A percentile compares a stretch with the other conserved stretches of the same genome.
phyloP scores from a whole-genome alignment of 1,139 yeast genomes.

The Scheffersomyces titani region DNA sequence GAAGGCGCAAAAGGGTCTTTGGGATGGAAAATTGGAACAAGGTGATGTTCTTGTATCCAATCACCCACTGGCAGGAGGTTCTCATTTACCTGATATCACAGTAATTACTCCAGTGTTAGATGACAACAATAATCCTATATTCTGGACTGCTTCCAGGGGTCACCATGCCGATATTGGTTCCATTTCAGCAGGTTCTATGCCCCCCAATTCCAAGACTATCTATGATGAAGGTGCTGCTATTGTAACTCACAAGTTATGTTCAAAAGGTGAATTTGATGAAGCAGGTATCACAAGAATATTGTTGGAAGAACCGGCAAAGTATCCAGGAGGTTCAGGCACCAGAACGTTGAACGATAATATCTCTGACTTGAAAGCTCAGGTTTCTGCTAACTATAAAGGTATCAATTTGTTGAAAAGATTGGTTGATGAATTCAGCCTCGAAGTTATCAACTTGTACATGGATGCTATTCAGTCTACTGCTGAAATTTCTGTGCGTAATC shows the following conservation, averaged over 20 bases:
- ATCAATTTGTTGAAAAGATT: slow-evolving; percentile 33
- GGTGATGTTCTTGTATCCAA: slow-evolving; percentile 80
- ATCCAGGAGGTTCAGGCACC: slow-evolving; percentile 50
- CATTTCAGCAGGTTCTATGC: slow-evolving; percentile 50
- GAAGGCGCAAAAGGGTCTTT: slow-evolving; percentile 60
- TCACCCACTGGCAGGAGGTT: slow-evolving; percentile 81
- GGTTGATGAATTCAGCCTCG: slow-evolving; percentile 32
- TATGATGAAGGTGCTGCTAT: slow-evolving; percentile 49
- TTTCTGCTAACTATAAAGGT: slow-evolving; percentile 45
- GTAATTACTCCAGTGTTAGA: slow-evolving; percentile 65
- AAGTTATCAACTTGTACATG: slow-evolving; percentile 44
- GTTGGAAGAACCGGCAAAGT: slow-evolving; percentile 44
- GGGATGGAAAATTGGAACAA: slow-evolving; percentile 60
- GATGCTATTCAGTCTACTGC: slow-evolving; percentile 46
- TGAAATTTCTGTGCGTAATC: slow-evolving; percentile 40
- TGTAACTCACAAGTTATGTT: slow-evolving; percentile 39
- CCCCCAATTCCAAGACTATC: slow-evolving; percentile 46
- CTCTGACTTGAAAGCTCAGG: slow-evolving; percentile 47
- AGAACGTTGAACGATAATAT: slow-evolving; percentile 43
- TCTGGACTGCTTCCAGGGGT: slow-evolving; percentile 50
- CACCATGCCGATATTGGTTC: slow-evolving; percentile 53
- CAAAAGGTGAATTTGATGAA: slow-evolving; percentile 41
- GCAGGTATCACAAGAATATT: slow-evolving; percentile 38
- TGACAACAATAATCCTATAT: slow-evolving; percentile 30
- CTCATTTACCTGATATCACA: slow-evolving; percentile 83